Base-by-base conservation (phyloP, 2,329 filamentous ascomycete genomes). In the Cercospora sojina region DNA sequence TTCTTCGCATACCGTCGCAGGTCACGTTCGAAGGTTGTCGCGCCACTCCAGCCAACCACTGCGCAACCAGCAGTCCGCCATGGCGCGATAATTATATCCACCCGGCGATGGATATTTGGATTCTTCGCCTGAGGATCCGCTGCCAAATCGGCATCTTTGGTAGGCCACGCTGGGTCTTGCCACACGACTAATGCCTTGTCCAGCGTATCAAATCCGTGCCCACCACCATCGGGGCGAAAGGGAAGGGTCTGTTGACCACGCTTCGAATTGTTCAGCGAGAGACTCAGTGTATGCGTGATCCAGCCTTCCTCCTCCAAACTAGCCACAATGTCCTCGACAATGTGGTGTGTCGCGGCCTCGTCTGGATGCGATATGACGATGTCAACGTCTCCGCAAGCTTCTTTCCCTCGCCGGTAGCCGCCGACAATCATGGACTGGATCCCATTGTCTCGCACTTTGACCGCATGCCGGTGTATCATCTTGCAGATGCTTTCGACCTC, bases 151-250 rank as follows among this genome's bases (percentile, higher is more conserved):
- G 66, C 76, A 1, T 74, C 74, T 64, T 79, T 78, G 0, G 75
- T 77, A 5, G 79, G 77, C 76, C 80, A 80, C 2, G 69, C 59
- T 0, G 89, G 89, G 74, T 93, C 83, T 75, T 96, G 91, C 94
- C 94, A 98, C 0, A 97, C 92, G 0, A 97, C 90, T 61, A 98
- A 81, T 0, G 93, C 93, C 77, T 97, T 97, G 77, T 98, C 93
- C 0, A 98, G 84, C 0, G 88, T 91, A 75, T 97, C 93, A 71
- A 97, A 97, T 0, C 91, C 91, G 23, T 83, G 80, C 0, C 85
- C 84, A 1, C 81, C 80, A 3, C 69, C 68, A 5, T 78, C 75
- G 12, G 73, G 75, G 6, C 81, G 82, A 72, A 84, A 87, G 0
- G 87, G 86, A 0, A 88, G 78, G 0, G 87, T 85, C 59, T 85